Evolutionary conservation across 2,329 filamentous ascomycete species (phyloP).

Genomic region (Fusarium ramigenum): DNA sequence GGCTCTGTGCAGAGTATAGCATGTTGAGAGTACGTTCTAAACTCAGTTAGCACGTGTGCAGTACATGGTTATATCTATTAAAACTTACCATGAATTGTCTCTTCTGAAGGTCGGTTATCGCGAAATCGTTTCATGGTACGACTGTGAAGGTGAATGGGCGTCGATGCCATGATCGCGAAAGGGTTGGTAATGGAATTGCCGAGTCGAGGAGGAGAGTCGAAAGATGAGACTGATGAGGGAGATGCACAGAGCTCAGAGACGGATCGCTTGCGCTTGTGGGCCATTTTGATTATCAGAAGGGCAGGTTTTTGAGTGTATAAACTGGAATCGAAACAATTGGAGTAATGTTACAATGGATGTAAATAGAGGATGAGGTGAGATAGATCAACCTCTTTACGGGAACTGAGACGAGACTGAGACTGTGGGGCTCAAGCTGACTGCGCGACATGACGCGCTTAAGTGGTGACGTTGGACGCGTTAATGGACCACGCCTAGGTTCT

Average conservation of each 20-base stretch:
- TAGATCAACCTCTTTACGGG: not conserved
- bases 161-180: conserved; percentile 47
- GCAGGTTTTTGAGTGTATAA: too few relatives aligned
- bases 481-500: not conserved
- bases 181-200: conserved; percentile 45
- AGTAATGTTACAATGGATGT: not conserved
- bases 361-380: conserved; percentile 16
- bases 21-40: conserved; percentile 66
- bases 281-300: conserved; percentile 36
- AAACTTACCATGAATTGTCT: conserved; percentile 63
- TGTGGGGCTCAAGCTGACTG: conserved; percentile 13
- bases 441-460: conserved; percentile 33
- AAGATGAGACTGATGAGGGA: conserved; percentile 55
- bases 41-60: conserved; percentile 17
- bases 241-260: conserved; percentile 64
- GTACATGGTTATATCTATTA: not conserved
- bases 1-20: conserved; percentile 65
- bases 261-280: conserved; percentile 72
- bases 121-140: conserved; percentile 71
- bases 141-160: conserved; percentile 58
- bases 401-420: not conserved
- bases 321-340: not conserved
- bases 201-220: conserved; percentile 49
- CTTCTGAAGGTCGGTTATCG: conserved; percentile 65
- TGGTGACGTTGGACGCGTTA: conserved; percentile 18